Base-by-base conservation (phyloP, 2,329 filamentous ascomycete species). In the Penicillium sp. region DNA sequence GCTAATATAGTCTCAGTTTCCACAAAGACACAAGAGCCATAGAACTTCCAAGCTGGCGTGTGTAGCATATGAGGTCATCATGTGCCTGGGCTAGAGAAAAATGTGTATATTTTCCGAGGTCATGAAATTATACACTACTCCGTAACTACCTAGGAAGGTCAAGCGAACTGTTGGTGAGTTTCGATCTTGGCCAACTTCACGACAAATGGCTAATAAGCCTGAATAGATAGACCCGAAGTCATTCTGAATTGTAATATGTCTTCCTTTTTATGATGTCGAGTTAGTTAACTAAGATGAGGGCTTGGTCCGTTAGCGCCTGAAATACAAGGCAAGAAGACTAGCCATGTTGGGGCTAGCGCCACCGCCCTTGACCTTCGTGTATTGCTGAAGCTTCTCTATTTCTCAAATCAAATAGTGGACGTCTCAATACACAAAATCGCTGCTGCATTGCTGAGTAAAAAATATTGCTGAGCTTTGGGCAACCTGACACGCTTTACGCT, bases 321-420 rank as follows among this genome's bases (percentile, higher is more conserved):
- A 15, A 5, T 6, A 3, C 3, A 35, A 39, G 47, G 47, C 2
- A 9, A 2, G 1, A 7, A n/a, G 3, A 0, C 37, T 47, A 50
- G 7, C 37, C 49, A n/a, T 8, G 4, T 48, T 31, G 5, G 29
- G 45, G 4, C 39, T 48, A 48, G 39, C 17, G 32, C n/a, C 44
- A 34, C 45, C 29, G 15, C 48, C 42, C 26, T 48, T 24, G 24
- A 41, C 39, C 12, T 12, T 42, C 48, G 24, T 43, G 28, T 47
- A 47, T 51, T 43, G 32, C 47, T 49, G 28, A 50, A 50, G 48
- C 45, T 51, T 40, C 41, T 37, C 39, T 17, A 31, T 45, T 43
- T 41, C 39, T 21, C 17, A 37, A 37, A 24, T 32, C 22, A 35
- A 19, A 13, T 31, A 44, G 13, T 12, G 40, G 35, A 42, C 37